phyloP scores from a whole-genome alignment of 108 stramenopile species.

The Conticribra weissflogii region DNA sequence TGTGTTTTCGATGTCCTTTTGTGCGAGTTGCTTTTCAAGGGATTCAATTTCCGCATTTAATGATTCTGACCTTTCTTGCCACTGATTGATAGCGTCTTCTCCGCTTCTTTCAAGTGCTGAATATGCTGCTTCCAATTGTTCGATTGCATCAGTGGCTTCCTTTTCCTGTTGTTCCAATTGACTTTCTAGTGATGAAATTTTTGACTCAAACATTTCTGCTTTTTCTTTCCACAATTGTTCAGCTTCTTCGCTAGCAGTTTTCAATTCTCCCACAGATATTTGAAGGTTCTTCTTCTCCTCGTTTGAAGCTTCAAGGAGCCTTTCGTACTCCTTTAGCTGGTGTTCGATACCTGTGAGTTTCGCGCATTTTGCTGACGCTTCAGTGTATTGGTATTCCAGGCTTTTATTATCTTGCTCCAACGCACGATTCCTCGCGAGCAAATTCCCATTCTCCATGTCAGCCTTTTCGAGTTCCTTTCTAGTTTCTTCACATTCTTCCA shows the following conservation, averaged over 20 bases:
- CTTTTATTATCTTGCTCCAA: conserved; percentile 45
- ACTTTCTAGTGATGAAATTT: conserved; percentile 39
- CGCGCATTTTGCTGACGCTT: conserved; percentile 11
- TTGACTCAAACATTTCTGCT: conserved; percentile 38
- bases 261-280: conserved; percentile 24
- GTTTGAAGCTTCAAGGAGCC: conserved; percentile 15
- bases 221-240: conserved; percentile 40
- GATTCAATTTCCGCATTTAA: conserved; percentile 49
- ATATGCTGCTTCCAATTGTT: conserved; percentile 56
- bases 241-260: conserved; percentile 18
- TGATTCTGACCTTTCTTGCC: conserved; percentile 47
- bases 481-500: conserved; percentile 26
- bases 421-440: conserved; percentile 36
- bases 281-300: conserved; percentile 23
- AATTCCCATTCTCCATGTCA: conserved; percentile 35
- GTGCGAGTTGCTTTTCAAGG: conserved; percentile 41
- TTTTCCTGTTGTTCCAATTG: conserved; percentile 58
- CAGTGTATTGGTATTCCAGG: conserved; percentile 31
- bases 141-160: conserved; percentile 66
- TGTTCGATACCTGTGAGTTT: conserved; percentile 10
- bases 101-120: conserved; percentile 42
- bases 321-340: conserved; percentile 29
- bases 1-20: conserved; percentile 50
- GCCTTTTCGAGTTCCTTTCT: conserved; percentile 18
- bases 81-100: conserved; percentile 33